Evolutionary conservation across 2,329 filamentous ascomycete species (phyloP).

Genomic region (Fusarium sp.): DNA sequence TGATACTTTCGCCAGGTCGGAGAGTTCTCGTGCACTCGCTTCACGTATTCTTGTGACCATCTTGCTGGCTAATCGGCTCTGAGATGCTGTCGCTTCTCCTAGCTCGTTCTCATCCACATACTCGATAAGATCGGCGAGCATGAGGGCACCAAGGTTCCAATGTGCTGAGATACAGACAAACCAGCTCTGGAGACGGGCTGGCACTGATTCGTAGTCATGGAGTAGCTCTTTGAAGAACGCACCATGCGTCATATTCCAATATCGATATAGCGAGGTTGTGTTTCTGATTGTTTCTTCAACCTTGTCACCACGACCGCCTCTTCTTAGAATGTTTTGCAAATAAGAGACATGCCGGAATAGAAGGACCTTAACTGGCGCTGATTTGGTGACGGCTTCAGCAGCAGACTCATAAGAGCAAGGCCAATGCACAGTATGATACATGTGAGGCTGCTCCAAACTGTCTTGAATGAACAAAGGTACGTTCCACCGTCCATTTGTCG

Average conservation of each 20-base stretch:
- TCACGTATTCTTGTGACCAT: conserved; percentile 53
- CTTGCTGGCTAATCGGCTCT: conserved; percentile 36
- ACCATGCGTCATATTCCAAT: conserved; percentile 63
- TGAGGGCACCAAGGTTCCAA: conserved; percentile 65
- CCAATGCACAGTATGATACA: conserved; percentile 50
- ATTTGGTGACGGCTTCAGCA: conserved; percentile 57
- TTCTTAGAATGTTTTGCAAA: conserved; percentile 60
- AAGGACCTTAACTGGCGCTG: conserved; percentile 66
- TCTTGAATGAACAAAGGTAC: conserved; percentile 40
- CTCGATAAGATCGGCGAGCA: conserved; percentile 63
- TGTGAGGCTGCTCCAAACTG: conserved; percentile 34
- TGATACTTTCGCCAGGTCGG: conserved; percentile 58
- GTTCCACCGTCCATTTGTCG: conserved; percentile 33
- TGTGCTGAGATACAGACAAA: conserved; percentile 65
- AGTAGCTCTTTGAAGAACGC: conserved; percentile 62
- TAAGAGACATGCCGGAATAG: conserved; percentile 62
- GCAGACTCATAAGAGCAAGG: conserved; percentile 63
- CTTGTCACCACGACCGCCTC: conserved; percentile 45
- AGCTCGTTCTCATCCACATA: conserved; percentile 54
- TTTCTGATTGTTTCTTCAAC: conserved; percentile 60
- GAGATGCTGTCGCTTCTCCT: conserved; percentile 30
- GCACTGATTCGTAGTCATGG: conserved; percentile 57
- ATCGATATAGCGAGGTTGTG: conserved; percentile 58
- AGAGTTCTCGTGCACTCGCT: conserved; percentile 55
- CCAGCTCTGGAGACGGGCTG: conserved; percentile 65